Evolutionary conservation across 2,329 filamentous ascomycete species (phyloP).

Genomic region (Botrytis porri): DNA sequence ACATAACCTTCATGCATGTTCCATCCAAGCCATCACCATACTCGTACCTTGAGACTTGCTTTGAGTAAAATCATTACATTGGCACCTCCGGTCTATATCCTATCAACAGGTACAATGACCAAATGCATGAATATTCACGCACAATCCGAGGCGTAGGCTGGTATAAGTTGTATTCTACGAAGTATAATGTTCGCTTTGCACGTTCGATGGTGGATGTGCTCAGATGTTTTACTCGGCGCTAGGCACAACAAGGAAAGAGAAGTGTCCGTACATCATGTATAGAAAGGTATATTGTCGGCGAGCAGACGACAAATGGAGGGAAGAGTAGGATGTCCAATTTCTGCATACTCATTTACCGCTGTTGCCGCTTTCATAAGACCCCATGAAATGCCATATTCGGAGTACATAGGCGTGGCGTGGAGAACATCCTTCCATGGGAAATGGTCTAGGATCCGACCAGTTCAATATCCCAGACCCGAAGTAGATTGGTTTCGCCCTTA

Average conservation of each 20-base stretch:
- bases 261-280: background rate
- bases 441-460: background rate
- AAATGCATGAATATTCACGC: background rate
- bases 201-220: background rate
- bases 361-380: background rate
- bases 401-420: background rate
- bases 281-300: background rate
- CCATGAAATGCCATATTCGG: background rate
- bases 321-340: background rate
- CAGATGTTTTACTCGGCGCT: background rate
- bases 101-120: background rate
- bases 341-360: background rate
- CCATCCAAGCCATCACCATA: background rate
- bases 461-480: background rate
- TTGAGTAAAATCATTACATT: background rate
- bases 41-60: background rate
- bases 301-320: background rate
- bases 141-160: background rate
- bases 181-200: background rate
- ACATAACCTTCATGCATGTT: background rate
- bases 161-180: background rate
- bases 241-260: slow-evolving; percentile 1
- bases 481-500: slow-evolving; percentile 6
- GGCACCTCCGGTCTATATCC: background rate
- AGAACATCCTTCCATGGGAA: background rate